Conservation (phyloP, 202 grass and related monocot genomes). For the Saccharum hybrid region DNA sequence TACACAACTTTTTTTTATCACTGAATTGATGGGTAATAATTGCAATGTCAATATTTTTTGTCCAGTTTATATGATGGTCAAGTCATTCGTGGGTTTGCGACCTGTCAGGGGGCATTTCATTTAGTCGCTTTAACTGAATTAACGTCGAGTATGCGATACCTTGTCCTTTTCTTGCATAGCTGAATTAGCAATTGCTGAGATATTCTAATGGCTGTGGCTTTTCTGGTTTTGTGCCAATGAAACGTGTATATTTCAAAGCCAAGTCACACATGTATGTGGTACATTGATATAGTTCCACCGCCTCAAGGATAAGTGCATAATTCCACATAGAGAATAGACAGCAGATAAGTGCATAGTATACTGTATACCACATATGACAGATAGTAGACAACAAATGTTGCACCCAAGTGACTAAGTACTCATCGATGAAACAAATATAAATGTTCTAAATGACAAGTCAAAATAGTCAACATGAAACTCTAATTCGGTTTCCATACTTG, state of each 20-base stretch:
- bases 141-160: background rate
- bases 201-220: background rate
- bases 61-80: background rate
- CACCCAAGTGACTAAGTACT: too few relatives aligned
- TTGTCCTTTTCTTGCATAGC: background rate
- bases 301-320: too few relatives aligned
- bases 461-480: too few relatives aligned
- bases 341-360: too few relatives aligned
- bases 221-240: background rate
- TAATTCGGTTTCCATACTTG: too few relatives aligned
- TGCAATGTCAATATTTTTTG: background rate
- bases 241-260: background rate
- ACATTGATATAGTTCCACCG: too few relatives aligned
- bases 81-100: background rate
- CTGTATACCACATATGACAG: too few relatives aligned
- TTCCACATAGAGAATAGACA: too few relatives aligned
- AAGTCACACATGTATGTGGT: background rate
- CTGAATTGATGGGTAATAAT: background rate
- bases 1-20: slow-evolving; percentile 2
- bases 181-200: background rate
- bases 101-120: background rate
- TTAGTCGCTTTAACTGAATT: background rate
- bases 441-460: too few relatives aligned
- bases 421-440: too few relatives aligned
- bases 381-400: too few relatives aligned